A percentile compares a stretch with the other conserved stretches of the same genome.
phyloP scores from a whole-genome alignment of 148 eudicot species.

The Agrostemma githago region DNA sequence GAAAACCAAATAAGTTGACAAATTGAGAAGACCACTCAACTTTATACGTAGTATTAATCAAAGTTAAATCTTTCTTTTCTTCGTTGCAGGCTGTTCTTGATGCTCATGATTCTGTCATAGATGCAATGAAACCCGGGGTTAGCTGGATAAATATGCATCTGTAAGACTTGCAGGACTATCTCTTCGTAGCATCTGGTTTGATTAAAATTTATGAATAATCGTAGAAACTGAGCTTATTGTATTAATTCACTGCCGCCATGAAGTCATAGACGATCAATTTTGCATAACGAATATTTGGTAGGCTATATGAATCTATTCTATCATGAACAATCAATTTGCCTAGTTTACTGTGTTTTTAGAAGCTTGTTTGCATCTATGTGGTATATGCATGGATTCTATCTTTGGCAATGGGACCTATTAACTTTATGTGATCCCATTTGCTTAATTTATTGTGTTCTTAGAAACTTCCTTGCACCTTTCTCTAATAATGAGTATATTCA shows the following conservation, averaged over 20 bases:
- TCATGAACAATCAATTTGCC: background rate
- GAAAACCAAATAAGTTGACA: background rate
- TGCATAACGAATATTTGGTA: background rate
- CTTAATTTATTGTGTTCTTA: background rate
- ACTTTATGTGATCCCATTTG: background rate
- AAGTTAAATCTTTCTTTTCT: constrained; percentile 19
- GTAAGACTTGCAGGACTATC: constrained; percentile 36
- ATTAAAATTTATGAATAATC: background rate
- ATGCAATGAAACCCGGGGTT: constrained; percentile 86
- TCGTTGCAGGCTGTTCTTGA: constrained; percentile 78
- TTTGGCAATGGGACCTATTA: background rate
- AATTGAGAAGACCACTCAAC: background rate
- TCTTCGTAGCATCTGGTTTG: background rate
- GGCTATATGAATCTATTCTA: background rate
- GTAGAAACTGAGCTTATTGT: background rate
- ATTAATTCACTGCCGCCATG: background rate
- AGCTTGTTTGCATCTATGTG: background rate
- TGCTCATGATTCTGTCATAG: constrained; percentile 89
- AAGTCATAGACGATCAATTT: background rate
- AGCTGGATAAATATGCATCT: constrained; percentile 96
- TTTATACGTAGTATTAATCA: background rate
- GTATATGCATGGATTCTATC: background rate
- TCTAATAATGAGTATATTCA: constrained; percentile 2
- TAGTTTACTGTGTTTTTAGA: background rate
- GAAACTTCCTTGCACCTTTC: background rate